Evolutionary conservation across 2,329 filamentous ascomycete species (phyloP).

Genomic region (Polychaeton citri): DNA sequence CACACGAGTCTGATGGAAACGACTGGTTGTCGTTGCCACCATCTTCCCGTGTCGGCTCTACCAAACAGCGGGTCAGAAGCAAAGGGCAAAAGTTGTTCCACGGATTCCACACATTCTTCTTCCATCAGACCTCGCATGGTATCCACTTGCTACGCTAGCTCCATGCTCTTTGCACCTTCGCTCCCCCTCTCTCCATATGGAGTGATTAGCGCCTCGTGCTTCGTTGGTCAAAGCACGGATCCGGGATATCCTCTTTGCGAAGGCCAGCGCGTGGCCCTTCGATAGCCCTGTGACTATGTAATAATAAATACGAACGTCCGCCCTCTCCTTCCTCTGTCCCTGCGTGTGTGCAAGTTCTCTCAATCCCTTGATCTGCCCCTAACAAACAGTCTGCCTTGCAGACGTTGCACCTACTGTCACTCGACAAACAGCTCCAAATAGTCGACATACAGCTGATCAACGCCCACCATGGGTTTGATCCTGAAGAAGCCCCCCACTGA

Average conservation of each 20-base stretch:
- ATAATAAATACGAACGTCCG: not conserved
- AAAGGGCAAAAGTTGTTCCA: no score
- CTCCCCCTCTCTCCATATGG: not conserved
- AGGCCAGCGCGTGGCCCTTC: not conserved
- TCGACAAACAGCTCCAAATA: not conserved
- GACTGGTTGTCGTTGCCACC: not conserved
- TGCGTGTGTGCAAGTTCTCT: not conserved
- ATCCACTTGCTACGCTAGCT: not conserved
- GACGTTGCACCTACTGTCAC: not conserved
- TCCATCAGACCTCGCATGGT: not conserved
- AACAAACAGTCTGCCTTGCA: no score
- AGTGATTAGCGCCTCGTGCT: not conserved
- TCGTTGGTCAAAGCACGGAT: no score
- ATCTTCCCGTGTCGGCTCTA: not conserved
- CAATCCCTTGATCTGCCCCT: not conserved
- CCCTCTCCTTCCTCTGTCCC: not conserved
- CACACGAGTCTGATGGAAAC: not conserved
- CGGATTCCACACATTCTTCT: not conserved
- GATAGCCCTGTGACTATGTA: not conserved
- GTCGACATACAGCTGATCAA: not conserved
- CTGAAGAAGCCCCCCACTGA: slow-evolving; percentile 30
- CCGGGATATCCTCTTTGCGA: no score
- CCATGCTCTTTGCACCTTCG: not conserved
- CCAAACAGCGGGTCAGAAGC: no score
- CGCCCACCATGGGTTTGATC: slow-evolving; percentile 22